phyloP scores from a whole-genome alignment of 139 green algal species.

The Dunaliella primolecta region DNA sequence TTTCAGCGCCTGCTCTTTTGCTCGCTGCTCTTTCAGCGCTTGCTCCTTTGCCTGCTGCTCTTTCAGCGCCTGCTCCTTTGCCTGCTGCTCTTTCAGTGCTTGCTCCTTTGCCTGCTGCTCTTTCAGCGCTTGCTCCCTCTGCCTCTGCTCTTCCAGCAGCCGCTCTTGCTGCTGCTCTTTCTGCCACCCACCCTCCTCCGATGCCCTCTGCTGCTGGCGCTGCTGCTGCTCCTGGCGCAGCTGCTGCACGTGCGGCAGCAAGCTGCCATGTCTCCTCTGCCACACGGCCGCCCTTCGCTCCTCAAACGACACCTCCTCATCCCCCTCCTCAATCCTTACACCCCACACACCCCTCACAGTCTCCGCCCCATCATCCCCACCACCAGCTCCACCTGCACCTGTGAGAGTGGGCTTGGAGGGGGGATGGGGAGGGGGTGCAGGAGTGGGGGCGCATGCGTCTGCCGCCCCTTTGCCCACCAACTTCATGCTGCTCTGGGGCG shows the following conservation, averaged over 20 bases:
- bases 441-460: not conserved
- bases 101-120: not conserved
- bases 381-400: too few relatives aligned
- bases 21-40: not conserved
- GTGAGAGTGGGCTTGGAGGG: too few relatives aligned
- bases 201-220: constrained; percentile 4
- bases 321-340: not conserved
- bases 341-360: too few relatives aligned
- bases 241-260: too few relatives aligned
- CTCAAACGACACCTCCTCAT: constrained; percentile 70
- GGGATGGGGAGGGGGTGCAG: not conserved
- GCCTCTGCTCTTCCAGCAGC: not conserved
- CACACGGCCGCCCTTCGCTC: constrained; percentile 48
- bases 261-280: not conserved
- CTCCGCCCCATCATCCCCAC: too few relatives aligned
- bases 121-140: not conserved
- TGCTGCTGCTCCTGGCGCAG: constrained; percentile 7
- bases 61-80: not conserved
- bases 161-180: not conserved
- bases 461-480: not conserved
- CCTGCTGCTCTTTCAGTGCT: constrained; percentile 11
- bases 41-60: constrained; percentile 1
- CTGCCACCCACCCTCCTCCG: not conserved
- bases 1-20: not conserved
- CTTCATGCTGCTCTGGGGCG: not conserved